A percentile compares a stretch with the other conserved stretches of the same genome.
These are phyloP conservation scores for Sphaerulina musiva DNA, from an alignment of 2,329 filamentous ascomycete genomes.

Conservation along the genomic window DNA sequence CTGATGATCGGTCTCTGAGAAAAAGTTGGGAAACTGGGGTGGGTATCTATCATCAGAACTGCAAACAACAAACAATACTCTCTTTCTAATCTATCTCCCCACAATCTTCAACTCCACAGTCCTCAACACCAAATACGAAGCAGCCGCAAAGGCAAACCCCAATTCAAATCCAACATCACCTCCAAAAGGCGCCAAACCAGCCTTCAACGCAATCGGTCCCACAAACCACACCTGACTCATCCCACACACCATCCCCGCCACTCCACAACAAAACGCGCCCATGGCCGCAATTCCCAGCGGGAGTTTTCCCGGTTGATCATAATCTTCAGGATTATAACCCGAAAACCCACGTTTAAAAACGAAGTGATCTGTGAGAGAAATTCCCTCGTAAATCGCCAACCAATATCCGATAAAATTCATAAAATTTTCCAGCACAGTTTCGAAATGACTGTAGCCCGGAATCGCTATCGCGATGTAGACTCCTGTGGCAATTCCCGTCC, in stretches of 20 bases:
- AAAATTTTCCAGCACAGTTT: conserved; percentile 60
- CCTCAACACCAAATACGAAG: conserved; percentile 49
- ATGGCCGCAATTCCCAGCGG: conserved; percentile 60
- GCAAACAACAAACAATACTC: no score
- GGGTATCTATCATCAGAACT: no score
- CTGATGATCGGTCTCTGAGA: no score
- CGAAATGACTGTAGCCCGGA: conserved; percentile 61
- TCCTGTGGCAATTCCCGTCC: conserved; percentile 56
- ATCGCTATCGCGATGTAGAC: conserved; percentile 64
- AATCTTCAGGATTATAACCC: conserved; percentile 55
- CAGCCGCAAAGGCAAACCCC: conserved; percentile 54
- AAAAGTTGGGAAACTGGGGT: no score
- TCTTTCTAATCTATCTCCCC: conserved; percentile 18
- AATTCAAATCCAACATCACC: conserved; percentile 61
- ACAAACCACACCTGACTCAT: conserved; percentile 66
- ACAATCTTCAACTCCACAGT: conserved; percentile 43
- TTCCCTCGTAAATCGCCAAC: conserved; percentile 66
- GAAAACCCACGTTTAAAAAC: conserved; percentile 57
- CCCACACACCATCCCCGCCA: conserved; percentile 59
- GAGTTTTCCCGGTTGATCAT: conserved; percentile 52
- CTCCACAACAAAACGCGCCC: conserved; percentile 56
- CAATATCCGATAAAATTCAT: conserved; percentile 60
- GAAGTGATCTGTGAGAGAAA: conserved; percentile 61
- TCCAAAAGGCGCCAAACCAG: conserved; percentile 46
- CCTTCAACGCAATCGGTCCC: conserved; percentile 59